Evolutionary conservation across 805 yeast genomes (phyloP), one percentile per base, ranked within the genome.

Genomic region (Sungouiella thailandica): DNA sequence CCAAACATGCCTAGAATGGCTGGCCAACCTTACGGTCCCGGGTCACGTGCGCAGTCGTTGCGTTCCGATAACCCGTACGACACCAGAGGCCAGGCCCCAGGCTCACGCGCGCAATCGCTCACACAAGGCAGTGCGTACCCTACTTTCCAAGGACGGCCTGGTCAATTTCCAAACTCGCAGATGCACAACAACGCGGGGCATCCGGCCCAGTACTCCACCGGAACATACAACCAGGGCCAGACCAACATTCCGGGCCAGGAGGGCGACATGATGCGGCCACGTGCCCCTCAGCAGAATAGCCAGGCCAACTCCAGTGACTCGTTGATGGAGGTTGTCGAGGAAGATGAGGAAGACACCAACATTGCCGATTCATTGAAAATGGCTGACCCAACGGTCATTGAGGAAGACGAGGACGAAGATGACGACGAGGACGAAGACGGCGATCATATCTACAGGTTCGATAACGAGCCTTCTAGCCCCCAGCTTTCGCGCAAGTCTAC

Each of bases 401-500:
- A 14, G 12, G 24, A 23, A 9, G 5, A n/a, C 7, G n/a, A n/a
- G n/a, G 29, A n/a, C 11, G 25, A 35, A 4, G 18, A 28, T 4
- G 30, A 23, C 8, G 40, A 34, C 7, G 43, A 42, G 5, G 43
- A 44, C 5, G 46, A 46, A 15, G 46, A 38, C n/a, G 54, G 53
- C 5, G 58, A 59, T 8, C 61, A 55, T 31, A 54, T 60, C 7
- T 60, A 60, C 41, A 50, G 52, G 16, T 56, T 57, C 34, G 68
- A 60, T 8, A 57, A 55, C 13, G 54, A 49, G 6, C 46, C 47
- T 13, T n/a, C n/a, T n/a, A 28, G 22, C 3, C 53, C 53, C 18
- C 47, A 51, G 2, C 53, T 53, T 31, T 65, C 72, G 3, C 46
- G 70, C 29, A 62, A 60, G 33, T 58, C 68, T 5, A 65, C 71